Evolutionary conservation across 768 basidiomycete species (phyloP), one percentile per base, ranked within the genome.

Genomic region (Xerocomus spinulosus): DNA sequence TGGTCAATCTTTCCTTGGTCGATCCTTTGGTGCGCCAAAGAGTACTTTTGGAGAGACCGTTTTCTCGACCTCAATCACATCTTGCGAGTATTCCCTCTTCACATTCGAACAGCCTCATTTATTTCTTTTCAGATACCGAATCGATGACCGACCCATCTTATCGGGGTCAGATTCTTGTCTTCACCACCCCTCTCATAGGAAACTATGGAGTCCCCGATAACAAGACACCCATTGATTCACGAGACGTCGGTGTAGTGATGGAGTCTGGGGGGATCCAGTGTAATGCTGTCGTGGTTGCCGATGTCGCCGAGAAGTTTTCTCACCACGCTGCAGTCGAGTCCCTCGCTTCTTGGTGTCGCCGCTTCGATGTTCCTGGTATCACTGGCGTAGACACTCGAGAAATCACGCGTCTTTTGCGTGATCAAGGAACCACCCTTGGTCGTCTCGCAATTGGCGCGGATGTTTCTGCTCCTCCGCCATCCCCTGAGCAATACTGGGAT

Each of bases 71-170:
- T 94, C 92, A 35, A 99, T 99, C 67, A 99, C 96, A 1, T 96
- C 93, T 33, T 99, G 93, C 92, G 53, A 58, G 87, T 75, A 40
- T 21, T 44, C 14, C 39, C 23, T 46, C 48, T 44, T 53, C 35
- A 36, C 37, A 5, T 40, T 57, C 44, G 47, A 15, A 9, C 52
- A n/a, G n/a, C n/a, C n/a, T n/a, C n/a, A n/a, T n/a, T n/a, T n/a
- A n/a, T n/a, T 50, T 53, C 50, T 17, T 23, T 33, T n/a, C 62
- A 95, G 93, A 99, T 68, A 98, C 95, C 39, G 96, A 99, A 71
- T 96, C 92, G 8, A 97, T 99, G 96, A 99, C 96, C 30, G 96
- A 99, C 67, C 96, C 96, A 7, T 98, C 96, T 8, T 98, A 99
- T 70, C 88, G 92, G 28, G 87, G 92, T 42, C 96, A 99, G 70